These are phyloP conservation scores for Petrea volubilis DNA, from an alignment of 257 asterid genomes.

Conservation along the genomic window DNA sequence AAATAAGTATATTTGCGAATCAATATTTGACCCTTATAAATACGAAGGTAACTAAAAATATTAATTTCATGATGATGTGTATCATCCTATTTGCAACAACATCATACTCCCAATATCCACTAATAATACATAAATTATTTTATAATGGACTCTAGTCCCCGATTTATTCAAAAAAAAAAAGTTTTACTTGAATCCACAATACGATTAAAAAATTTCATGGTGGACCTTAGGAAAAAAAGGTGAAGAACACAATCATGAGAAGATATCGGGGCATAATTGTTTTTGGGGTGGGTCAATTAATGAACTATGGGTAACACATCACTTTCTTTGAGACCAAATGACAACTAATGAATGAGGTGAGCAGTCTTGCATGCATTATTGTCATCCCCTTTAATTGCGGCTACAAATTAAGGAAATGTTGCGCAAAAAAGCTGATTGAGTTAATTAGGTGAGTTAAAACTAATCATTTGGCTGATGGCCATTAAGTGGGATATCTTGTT, in stretches of 20 bases:
- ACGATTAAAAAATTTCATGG: background rate
- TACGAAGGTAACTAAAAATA: background rate
- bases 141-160: background rate
- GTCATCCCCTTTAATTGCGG: constrained; percentile 33
- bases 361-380: constrained; percentile 6
- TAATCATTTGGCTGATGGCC: constrained; percentile 9
- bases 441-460: constrained; percentile 5
- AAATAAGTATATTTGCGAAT: too few relatives aligned
- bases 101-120: background rate
- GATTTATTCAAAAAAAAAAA: background rate
- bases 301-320: constrained; percentile 18
- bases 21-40: too few relatives aligned
- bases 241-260: constrained; percentile 8
- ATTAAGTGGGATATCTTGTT: background rate
- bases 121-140: background rate
- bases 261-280: constrained; percentile 7
- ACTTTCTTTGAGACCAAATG: constrained; percentile 10
- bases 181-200: background rate
- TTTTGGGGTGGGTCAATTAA: constrained; percentile 16
- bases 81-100: background rate
- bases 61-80: background rate
- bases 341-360: background rate
- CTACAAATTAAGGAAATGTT: constrained; percentile 8
- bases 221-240: background rate
- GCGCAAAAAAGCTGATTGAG: background rate